These are phyloP conservation scores for Penicillium sp. DNA, from an alignment of 2,329 filamentous ascomycete species.

Conservation along the genomic window DNA sequence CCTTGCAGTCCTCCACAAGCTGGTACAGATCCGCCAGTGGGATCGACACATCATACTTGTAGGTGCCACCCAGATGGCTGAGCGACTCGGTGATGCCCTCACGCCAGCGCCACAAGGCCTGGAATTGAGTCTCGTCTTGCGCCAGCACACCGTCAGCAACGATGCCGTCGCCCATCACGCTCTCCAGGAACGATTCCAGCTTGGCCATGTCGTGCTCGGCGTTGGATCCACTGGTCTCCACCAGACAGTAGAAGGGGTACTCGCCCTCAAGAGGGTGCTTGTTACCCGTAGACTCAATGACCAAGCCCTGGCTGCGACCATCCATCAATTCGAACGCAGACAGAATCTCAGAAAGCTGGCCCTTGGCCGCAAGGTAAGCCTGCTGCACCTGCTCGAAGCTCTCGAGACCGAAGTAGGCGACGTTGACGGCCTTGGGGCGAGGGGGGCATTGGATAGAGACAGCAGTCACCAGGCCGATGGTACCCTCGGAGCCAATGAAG, in stretches of 20 bases:
- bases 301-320: conserved; percentile 73
- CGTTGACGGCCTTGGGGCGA: conserved; percentile 83
- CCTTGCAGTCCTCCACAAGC: conserved; percentile 81
- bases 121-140: conserved; percentile 87
- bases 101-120: conserved; percentile 84
- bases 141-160: conserved; percentile 88
- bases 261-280: conserved; percentile 79
- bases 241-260: conserved; percentile 91
- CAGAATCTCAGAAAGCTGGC: conserved; percentile 87
- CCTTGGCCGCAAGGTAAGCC: conserved; percentile 86
- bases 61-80: conserved; percentile 89
- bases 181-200: conserved; percentile 83
- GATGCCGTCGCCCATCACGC: conserved; percentile 85
- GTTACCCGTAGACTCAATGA: conserved; percentile 71
- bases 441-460: conserved; percentile 88
- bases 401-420: conserved; percentile 89
- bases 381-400: conserved; percentile 86
- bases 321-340: conserved; percentile 99
- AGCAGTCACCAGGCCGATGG: conserved; percentile 89
- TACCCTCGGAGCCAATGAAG: conserved; percentile 94
- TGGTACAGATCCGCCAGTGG: conserved; percentile 83
- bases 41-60: conserved; percentile 98
- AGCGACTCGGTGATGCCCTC: conserved; percentile 90
- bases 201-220: conserved; percentile 91
- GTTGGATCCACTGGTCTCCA: conserved; percentile 96